Evolutionary conservation across 1,139 yeast genomes (phyloP), one percentile per base, ranked within the genome.

Genomic region (Meyerozyma carpophila): DNA sequence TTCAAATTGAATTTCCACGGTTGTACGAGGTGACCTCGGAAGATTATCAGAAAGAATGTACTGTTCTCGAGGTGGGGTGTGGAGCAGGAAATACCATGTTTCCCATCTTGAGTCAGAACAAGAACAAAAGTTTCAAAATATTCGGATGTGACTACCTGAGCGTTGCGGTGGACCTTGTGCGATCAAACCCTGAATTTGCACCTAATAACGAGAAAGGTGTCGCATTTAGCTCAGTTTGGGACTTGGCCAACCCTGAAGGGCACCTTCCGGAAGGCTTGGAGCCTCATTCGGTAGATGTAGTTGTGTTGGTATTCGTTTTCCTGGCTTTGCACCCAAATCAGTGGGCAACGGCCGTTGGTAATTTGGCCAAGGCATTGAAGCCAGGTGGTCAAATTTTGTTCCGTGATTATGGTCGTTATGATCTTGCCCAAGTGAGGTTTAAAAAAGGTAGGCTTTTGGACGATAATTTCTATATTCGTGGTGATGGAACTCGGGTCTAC

Each of bases 31-130:
- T 90, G 3, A 87, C 96, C 1, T 75, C 78, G 44, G 73, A 78
- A 41, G 86, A 81, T 38, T 67, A 63, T 51, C 75, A 83, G 11
- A 84, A 89, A n/a, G 78, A 84, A 5, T 75, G 76, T 26, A 81
- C 84, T 2, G 84, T 93, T 31, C 74, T 93, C 44, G 99, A 93
- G 61, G 85, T 94, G 44, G 99, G 99, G 3, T 93, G 98, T 66
- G 99, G 98, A 44, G 98, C 97, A 3, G 99, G 99, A 11, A 94
- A 94, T 62, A 93, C 98, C 0, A 77, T 93, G 66, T 93, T 85
- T 63, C 98, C 98, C 1, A 84, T 93, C 26, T 69, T 93, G 47
- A 75, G 76, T 44, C 90, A 85, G 55, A 93, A 93, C 62, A 73
- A 84, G 61, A 93, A 93, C 65, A 82, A 84, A n/a, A 68, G 82